phyloP scores from a whole-genome alignment of 495 filamentous ascomycete genomes.

The Neurospora sp. region DNA sequence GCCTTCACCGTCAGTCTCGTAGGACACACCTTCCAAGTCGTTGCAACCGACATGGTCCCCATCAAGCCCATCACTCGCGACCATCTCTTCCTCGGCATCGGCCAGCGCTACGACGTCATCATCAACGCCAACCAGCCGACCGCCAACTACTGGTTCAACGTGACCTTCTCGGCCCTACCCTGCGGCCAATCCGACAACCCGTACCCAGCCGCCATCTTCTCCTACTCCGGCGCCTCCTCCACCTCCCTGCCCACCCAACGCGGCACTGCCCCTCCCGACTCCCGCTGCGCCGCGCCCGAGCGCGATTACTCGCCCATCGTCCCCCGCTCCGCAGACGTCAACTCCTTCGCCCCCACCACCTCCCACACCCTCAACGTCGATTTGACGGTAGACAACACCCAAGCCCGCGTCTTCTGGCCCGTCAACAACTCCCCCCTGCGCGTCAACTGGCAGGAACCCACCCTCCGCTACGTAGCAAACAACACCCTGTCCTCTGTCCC shows the following conservation, averaged over 20 bases:
- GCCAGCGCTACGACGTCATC: conserved; percentile 58
- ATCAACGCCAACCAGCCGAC: conserved; percentile 43
- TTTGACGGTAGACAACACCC: conserved; percentile 9
- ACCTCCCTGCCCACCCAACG: conserved; percentile 6
- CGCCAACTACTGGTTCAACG: conserved; percentile 46
- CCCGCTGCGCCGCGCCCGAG: conserved; percentile 8
- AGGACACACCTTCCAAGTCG: conserved; percentile 39
- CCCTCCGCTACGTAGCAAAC: conserved; percentile 22
- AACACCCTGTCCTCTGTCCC: conserved; percentile 15
- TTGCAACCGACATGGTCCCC: conserved; percentile 37
- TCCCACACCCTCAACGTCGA: conserved; percentile 16
- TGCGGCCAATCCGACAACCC: conserved; percentile 18
- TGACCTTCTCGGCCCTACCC: conserved; percentile 14
- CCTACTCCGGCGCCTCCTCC: conserved; percentile 13
- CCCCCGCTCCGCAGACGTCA: conserved; percentile 7
- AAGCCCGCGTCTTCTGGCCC: conserved; percentile 25
- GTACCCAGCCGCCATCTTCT: conserved; percentile 18
- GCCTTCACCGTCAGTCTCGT: conserved; percentile 29
- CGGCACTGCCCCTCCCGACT: conserved; percentile 11
- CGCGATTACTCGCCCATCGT: conserved; percentile 11
- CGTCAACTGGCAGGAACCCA: conserved; percentile 24
- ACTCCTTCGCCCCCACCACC: conserved; percentile 6
- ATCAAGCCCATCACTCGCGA: conserved; percentile 34
- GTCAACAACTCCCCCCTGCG: conserved; percentile 25
- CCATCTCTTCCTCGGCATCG: conserved; percentile 45